Evolutionary conservation across 495 filamentous ascomycete genomes (phyloP).

Genomic region (Lophiostoma macrostomum): DNA sequence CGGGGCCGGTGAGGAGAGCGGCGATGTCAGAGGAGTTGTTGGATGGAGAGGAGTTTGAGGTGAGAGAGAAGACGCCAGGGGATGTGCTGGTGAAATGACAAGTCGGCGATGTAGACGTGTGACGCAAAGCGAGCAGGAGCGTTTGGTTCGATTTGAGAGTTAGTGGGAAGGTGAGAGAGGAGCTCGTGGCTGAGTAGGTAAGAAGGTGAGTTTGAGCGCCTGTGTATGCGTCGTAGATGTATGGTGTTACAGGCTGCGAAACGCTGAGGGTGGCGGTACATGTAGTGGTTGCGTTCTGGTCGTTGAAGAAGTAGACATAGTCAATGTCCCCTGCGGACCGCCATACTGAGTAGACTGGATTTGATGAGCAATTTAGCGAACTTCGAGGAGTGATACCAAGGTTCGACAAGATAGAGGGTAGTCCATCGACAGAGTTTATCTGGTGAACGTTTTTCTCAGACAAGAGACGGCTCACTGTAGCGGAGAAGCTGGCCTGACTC

Average conservation of each 20-base stretch:
- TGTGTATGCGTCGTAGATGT: constrained; percentile 33
- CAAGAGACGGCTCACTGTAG: not conserved
- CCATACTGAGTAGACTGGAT: constrained; percentile 42
- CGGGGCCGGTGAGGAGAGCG: constrained; percentile 4
- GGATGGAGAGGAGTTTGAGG: not conserved
- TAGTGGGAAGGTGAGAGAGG: constrained; percentile 13
- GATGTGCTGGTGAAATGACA: not conserved
- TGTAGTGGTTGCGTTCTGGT: constrained; percentile 19
- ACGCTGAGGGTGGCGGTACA: constrained; percentile 2
- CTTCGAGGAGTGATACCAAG: constrained; percentile 33
- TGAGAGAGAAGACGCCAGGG: not conserved
- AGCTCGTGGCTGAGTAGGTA: constrained; percentile 13
- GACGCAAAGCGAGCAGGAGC: constrained; percentile 22
- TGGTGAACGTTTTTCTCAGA: not conserved
- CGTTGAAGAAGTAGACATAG: constrained; percentile 46
- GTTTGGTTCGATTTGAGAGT: constrained; percentile 27
- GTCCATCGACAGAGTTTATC: not conserved
- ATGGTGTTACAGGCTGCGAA: constrained; percentile 15
- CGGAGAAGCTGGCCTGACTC: not conserved
- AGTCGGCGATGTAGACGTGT: constrained; percentile 3
- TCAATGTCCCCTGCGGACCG: constrained; percentile 34
- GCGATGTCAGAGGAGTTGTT: not conserved
- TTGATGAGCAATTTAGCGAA: constrained; percentile 31
- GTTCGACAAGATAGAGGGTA: constrained; percentile 15
- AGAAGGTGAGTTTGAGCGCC: constrained; percentile 16